phyloP scores from a whole-genome alignment of 192 early-diverging fungal genomes.

The Cetraspora pellucida region DNA sequence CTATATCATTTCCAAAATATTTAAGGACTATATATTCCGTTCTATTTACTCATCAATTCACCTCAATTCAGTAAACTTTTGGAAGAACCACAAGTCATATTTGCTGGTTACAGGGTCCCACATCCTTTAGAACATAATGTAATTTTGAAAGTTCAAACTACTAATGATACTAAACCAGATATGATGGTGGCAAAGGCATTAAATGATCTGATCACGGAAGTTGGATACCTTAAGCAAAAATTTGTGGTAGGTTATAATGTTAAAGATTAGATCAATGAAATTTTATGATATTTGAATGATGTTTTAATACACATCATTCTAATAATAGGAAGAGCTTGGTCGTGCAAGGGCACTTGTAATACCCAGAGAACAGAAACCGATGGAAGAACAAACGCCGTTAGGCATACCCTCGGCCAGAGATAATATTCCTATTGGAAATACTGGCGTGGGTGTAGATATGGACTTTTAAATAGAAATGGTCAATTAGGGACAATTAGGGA shows the following conservation, averaged over 20 bases:
- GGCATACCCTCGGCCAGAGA: background rate
- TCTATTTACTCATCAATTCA: background rate
- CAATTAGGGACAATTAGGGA: too few relatives aligned
- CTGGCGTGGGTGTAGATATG: slow-evolving; percentile 25
- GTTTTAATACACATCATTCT: background rate
- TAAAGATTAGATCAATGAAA: background rate
- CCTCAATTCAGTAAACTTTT: slow-evolving; percentile 69
- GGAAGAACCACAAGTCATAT: slow-evolving; percentile 89
- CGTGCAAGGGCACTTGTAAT: slow-evolving; percentile 21
- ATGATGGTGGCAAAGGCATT: slow-evolving; percentile 79
- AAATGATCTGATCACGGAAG: slow-evolving; percentile 74
- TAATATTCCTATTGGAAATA: background rate
- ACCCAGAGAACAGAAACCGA: slow-evolving; percentile 20
- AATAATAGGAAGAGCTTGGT: slow-evolving; percentile 29
- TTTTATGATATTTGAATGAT: background rate
- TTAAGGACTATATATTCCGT: background rate
- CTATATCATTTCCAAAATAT: too few relatives aligned
- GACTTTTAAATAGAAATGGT: slow-evolving; percentile 29
- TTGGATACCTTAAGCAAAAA: slow-evolving; percentile 75
- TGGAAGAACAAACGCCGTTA: background rate
- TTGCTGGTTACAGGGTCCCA: slow-evolving; percentile 95
- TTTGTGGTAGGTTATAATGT: slow-evolving; percentile 65
- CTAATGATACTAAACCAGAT: slow-evolving; percentile 80
- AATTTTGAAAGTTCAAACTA: slow-evolving; percentile 91
- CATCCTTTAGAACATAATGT: slow-evolving; percentile 95